Evolutionary conservation across 1,139 yeast species (phyloP), one percentile per base, ranked within the genome.

Genomic region (Yarrowia galli): DNA sequence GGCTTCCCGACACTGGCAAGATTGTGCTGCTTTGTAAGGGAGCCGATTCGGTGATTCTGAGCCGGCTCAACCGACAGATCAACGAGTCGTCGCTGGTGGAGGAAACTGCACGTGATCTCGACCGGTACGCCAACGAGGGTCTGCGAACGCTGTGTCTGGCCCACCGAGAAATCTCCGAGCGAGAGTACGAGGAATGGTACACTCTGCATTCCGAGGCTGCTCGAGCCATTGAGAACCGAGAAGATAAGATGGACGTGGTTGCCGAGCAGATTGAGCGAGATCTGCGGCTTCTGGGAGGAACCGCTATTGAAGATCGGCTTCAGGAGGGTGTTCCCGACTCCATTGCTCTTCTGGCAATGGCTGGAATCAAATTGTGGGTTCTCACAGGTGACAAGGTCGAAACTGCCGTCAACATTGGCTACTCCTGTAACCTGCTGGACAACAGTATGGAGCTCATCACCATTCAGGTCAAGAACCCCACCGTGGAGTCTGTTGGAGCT

Each of bases 291-390:
- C 80, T 95, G 48, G 99, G 99, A 70, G 99, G 98, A 73, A 95
- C 99, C 38, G 99, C 99, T 22, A 95, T 95, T 78, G 99, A 95
- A 78, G 99, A 95, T 79, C 84, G 97, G 74, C 83, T 95, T 69
- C 99, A 95, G 80, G 92, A 88, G 70, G 99, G 98, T 76, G 99
- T 95, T 20, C 98, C 99, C 1, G 96, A 92, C 73, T 86, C 98
- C 5, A 95, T 95, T 78, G 89, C 92, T 13, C 79, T 90, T 61
- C 83, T 95, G 69, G 91, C 89, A 15, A 85, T 88, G 72, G 98
- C 98, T 10, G 99, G 99, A 74, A 90, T 95, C 72, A 95, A 95
- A 78, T 82, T 95, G 68, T 95, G 99, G 99, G 98, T 95, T 48
- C 83, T 95, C 69, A 95, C 99, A 20, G 99, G 99, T 78, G 99